These are phyloP conservation scores for Rhododendron ovatum DNA, from an alignment of 148 eudicot species.

Conservation along the genomic window DNA sequence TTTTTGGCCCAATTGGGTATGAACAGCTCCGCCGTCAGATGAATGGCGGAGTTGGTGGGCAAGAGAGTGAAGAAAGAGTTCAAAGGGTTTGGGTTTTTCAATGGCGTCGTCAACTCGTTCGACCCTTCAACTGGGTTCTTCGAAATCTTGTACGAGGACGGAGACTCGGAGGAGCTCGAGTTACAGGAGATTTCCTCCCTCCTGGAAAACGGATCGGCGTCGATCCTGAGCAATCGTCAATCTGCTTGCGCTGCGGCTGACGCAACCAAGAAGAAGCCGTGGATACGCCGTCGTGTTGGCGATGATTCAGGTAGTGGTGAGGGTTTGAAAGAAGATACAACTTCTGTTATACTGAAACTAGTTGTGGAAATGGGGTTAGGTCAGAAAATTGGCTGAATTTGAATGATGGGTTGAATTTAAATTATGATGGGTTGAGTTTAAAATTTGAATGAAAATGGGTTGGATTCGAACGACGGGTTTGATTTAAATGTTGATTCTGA, in stretches of 20 bases:
- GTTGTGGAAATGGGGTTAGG: constrained; percentile 4
- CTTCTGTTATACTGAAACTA: neutral
- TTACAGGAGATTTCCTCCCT: constrained; percentile 23
- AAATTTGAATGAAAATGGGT: no score
- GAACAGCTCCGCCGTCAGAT: no score
- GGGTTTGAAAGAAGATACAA: neutral
- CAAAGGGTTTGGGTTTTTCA: no score
- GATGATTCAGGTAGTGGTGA: constrained; percentile 42
- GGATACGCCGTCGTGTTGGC: constrained; percentile 24
- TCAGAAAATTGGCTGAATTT: constrained; percentile 12
- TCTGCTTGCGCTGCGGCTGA: constrained; percentile 2
- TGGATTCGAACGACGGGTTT: no score
- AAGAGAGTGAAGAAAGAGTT: no score
- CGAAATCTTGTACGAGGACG: constrained; percentile 50
- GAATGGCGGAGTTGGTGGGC: no score
- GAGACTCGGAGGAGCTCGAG: constrained; percentile 59
- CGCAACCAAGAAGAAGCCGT: constrained; percentile 27
- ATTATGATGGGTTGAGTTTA: neutral
- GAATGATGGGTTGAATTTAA: neutral
- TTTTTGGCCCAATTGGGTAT: no score
- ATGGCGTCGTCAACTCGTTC: no score
- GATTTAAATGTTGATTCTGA: neutral
- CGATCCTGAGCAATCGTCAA: constrained; percentile 10
- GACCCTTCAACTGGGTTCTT: constrained; percentile 40
- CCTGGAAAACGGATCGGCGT: neutral